Conservation (phyloP, 2,329 filamentous ascomycete species). For the Colletotrichum cordylinicola region DNA sequence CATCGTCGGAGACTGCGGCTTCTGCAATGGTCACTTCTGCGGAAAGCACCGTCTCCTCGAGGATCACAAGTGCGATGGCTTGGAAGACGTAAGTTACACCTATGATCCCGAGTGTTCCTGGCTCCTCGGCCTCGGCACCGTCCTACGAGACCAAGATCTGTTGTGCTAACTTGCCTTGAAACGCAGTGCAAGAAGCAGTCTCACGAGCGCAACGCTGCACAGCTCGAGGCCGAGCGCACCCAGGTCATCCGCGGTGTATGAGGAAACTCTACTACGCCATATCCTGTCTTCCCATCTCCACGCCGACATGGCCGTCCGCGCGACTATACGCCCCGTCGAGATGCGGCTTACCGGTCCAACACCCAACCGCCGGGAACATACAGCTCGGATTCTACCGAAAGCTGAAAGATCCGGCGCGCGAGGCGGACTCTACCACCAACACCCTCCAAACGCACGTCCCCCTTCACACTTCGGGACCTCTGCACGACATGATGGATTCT, state of each 20-base stretch:
- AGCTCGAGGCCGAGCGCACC: slow-evolving; percentile 91
- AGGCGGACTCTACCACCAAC: neutral
- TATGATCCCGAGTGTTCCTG: slow-evolving; percentile 30
- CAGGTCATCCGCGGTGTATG: slow-evolving; percentile 92
- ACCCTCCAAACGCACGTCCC: neutral
- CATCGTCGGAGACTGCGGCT: slow-evolving; percentile 95
- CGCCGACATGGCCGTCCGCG: neutral
- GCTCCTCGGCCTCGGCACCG: slow-evolving; percentile 45
- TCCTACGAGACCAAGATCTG: slow-evolving; percentile 37
- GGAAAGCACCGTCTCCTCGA: slow-evolving; percentile 93
- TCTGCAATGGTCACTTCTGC: slow-evolving; percentile 94
- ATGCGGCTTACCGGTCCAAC: neutral
- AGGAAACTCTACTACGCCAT: slow-evolving; percentile 11
- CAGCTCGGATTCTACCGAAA: neutral
- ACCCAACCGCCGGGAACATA: neutral
- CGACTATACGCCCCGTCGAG: neutral
- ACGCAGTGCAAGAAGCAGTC: slow-evolving; percentile 91
- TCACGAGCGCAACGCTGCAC: slow-evolving; percentile 90
- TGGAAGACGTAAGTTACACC: slow-evolving; percentile 77
- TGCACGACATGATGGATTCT: neutral
- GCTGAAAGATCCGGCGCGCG: neutral
- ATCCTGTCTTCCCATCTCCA: neutral
- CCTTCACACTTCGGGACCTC: slow-evolving; percentile 1
- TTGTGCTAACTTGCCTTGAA: slow-evolving; percentile 36
- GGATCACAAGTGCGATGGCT: slow-evolving; percentile 88